phyloP scores from a whole-genome alignment of 2,329 filamentous ascomycete genomes.

The Dactylellina drechsleri region DNA sequence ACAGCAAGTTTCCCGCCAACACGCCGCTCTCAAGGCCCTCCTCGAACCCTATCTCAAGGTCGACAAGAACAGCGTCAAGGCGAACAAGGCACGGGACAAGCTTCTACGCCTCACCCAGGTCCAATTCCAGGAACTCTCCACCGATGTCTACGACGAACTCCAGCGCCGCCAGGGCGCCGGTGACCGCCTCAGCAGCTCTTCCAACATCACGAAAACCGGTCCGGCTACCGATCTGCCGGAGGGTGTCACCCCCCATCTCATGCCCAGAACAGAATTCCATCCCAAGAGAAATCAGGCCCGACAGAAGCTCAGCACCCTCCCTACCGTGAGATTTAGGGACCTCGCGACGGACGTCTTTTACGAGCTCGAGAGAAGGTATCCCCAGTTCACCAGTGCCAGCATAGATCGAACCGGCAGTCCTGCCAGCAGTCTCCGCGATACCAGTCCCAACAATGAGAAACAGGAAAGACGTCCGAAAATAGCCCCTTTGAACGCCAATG shows the following conservation, averaged over 20 bases:
- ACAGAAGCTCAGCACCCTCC: constrained; percentile 90
- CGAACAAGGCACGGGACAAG: constrained; percentile 94
- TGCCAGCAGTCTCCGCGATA: constrained; percentile 63
- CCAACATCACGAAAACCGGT: constrained; percentile 63
- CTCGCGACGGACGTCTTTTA: constrained; percentile 95
- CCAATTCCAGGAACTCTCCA: constrained; percentile 97
- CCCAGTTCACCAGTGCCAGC: constrained; percentile 77
- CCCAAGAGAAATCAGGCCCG: constrained; percentile 98
- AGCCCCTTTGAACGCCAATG: constrained; percentile 35
- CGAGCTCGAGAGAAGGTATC: constrained; percentile 90
- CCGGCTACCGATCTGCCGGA: constrained; percentile 65
- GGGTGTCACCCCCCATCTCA: constrained; percentile 72
- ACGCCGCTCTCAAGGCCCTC: constrained; percentile 57
- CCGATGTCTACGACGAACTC: constrained; percentile 95
- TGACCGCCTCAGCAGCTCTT: constrained; percentile 59
- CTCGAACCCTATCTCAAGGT: constrained; percentile 57
- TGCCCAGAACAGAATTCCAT: constrained; percentile 90
- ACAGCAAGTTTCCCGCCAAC: constrained; percentile 66
- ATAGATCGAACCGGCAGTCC: constrained; percentile 76
- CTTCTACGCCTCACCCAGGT: constrained; percentile 86
- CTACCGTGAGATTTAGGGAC: constrained; percentile 85
- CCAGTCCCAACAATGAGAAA: constrained; percentile 22
- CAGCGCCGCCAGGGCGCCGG: constrained; percentile 80
- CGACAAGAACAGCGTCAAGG: constrained; percentile 60
- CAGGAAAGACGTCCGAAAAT: constrained; percentile 46